Conservation (phyloP, 495 filamentous ascomycete genomes). For the Extremus antarcticus region DNA sequence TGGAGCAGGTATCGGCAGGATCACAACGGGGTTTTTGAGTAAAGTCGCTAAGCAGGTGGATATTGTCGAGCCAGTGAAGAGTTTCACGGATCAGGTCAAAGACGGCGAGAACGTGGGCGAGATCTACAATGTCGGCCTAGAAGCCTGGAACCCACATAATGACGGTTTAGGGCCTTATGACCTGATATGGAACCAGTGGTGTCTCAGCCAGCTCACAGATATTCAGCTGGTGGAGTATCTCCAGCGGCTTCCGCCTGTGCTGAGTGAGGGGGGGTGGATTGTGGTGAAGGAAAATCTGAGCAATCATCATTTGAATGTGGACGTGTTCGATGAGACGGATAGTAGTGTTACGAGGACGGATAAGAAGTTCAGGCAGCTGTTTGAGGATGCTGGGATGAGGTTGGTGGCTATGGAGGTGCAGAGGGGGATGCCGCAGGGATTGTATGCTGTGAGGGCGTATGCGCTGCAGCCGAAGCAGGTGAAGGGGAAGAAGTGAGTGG, state of each 20-base stretch:
- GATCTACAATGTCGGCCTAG: slow-evolving; percentile 63
- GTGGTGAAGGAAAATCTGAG: slow-evolving; percentile 84
- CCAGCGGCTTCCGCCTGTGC: slow-evolving; percentile 43
- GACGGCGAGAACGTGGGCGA: slow-evolving; percentile 37
- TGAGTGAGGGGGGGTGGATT: slow-evolving; percentile 48
- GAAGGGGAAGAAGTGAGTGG: not conserved
- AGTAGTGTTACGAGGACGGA: slow-evolving; percentile 70
- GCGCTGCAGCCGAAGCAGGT: slow-evolving; percentile 23
- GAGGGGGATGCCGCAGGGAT: slow-evolving; percentile 38
- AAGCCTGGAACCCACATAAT: slow-evolving; percentile 55
- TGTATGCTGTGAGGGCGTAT: slow-evolving; percentile 30
- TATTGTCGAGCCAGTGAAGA: slow-evolving; percentile 49
- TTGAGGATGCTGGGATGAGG: slow-evolving; percentile 55
- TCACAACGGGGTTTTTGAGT: slow-evolving; percentile 46
- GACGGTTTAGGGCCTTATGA: slow-evolving; percentile 39
- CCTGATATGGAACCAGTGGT: slow-evolving; percentile 77
- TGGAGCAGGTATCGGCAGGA: slow-evolving; percentile 52
- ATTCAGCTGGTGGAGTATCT: slow-evolving; percentile 59
- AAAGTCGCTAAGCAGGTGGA: slow-evolving; percentile 44
- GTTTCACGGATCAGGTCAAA: slow-evolving; percentile 43
- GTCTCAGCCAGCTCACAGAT: slow-evolving; percentile 83
- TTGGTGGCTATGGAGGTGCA: slow-evolving; percentile 65
- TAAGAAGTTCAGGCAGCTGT: slow-evolving; percentile 55
- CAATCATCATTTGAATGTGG: slow-evolving; percentile 40
- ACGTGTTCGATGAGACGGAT: slow-evolving; percentile 69